These are phyloP conservation scores for Paraglomus brasilianum DNA, from an alignment of 192 early-diverging fungal species.

Conservation along the genomic window DNA sequence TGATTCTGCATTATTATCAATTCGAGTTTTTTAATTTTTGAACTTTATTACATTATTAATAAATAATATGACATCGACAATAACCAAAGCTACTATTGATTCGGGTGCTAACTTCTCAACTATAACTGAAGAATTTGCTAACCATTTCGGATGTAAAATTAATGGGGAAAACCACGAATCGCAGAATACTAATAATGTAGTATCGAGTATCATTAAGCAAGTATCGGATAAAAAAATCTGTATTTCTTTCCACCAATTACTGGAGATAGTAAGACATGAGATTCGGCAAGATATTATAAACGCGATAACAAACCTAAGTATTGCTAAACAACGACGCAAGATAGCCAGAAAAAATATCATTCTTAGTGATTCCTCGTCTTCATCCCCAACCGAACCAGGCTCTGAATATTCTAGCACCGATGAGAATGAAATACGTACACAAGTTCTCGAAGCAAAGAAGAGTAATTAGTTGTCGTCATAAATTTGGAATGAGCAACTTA, in stretches of 20 bases:
- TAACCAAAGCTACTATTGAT: slow-evolving; percentile 20
- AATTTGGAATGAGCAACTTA: slow-evolving; percentile 8
- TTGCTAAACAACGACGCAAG: no score
- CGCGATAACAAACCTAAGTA: slow-evolving; percentile 16
- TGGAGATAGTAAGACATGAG: slow-evolving; percentile 19
- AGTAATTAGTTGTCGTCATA: slow-evolving; percentile 12
- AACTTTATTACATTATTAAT: slow-evolving; percentile 19
- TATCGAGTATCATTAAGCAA: slow-evolving; percentile 19
- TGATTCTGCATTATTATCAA: slow-evolving; percentile 5
- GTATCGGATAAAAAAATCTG: neutral
- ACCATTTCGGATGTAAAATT: neutral
- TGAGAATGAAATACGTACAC: slow-evolving; percentile 11
- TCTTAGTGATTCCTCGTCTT: slow-evolving; percentile 25
- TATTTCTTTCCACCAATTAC: slow-evolving; percentile 9
- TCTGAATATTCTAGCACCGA: slow-evolving; percentile 20
- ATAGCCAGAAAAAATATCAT: neutral
- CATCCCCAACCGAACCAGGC: slow-evolving; percentile 1
- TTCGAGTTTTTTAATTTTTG: no score
- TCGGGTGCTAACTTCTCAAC: slow-evolving; percentile 18
- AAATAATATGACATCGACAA: slow-evolving; percentile 27
- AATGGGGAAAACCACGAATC: neutral
- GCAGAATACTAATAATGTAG: slow-evolving; percentile 12
- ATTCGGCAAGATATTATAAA: slow-evolving; percentile 19
- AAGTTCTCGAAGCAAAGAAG: slow-evolving; percentile 15
- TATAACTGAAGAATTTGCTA: slow-evolving; percentile 24